A percentile compares a stretch with the other conserved stretches of the same genome.
Evolutionary conservation across 1,284 basidiomycete genomes (phyloP).

Genomic region (Sutorius eximius): DNA sequence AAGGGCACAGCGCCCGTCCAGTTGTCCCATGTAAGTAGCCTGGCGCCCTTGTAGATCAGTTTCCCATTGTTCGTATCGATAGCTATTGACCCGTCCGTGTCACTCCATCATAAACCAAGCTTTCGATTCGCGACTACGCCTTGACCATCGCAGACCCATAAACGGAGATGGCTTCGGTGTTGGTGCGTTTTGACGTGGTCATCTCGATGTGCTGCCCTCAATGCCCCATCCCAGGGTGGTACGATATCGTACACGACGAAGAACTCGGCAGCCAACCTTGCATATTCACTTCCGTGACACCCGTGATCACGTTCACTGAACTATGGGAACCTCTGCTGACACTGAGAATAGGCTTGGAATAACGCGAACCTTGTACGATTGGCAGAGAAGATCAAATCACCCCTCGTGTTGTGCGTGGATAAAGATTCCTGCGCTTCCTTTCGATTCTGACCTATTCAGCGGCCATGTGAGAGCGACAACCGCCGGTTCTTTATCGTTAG

Average conservation of each 20-base stretch:
- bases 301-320: slow-evolving; percentile 45
- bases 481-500: slow-evolving; percentile 80
- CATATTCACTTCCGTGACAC: slow-evolving; percentile 95
- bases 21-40: slow-evolving; percentile 68
- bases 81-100: slow-evolving; percentile 87
- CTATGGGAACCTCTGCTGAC: slow-evolving; percentile 4
- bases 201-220: background rate
- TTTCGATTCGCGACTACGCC: slow-evolving; percentile 84
- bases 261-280: slow-evolving; percentile 86
- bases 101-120: slow-evolving; percentile 98
- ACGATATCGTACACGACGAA: slow-evolving; percentile 76
- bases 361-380: slow-evolving; percentile 87
- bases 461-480: slow-evolving; percentile 91
- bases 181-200: slow-evolving; percentile 54
- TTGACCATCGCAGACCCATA: slow-evolving; percentile 81
- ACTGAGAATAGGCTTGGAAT: slow-evolving; percentile 79
- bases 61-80: slow-evolving; percentile 13
- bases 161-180: slow-evolving; percentile 98
- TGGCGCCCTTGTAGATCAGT: background rate
- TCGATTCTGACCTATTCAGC: slow-evolving; percentile 40
- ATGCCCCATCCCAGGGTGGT: slow-evolving; percentile 62
- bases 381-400: slow-evolving; percentile 94
- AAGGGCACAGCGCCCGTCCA: slow-evolving; percentile 88
- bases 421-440: background rate
- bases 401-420: slow-evolving; percentile 79